Percentiles rank a stretch among this genome's conserved stretches.
These are phyloP conservation scores for Vitis hybrid DNA, from an alignment of 177 flowering plant species.

Conservation along the genomic window DNA sequence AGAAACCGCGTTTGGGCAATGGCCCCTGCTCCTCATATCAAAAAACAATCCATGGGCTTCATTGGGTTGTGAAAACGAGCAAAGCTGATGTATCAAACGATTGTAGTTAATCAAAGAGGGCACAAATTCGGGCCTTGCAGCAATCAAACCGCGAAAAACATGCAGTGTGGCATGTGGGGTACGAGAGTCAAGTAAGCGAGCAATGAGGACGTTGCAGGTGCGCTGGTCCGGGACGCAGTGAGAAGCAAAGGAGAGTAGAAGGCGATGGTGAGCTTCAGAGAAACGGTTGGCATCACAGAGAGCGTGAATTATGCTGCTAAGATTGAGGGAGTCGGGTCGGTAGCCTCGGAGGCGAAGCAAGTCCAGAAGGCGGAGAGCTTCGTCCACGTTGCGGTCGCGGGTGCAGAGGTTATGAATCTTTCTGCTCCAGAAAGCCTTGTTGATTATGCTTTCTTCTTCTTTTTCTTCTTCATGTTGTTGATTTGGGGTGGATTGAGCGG, in stretches of 20 bases:
- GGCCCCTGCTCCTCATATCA: constrained; percentile 63
- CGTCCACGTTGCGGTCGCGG: constrained; percentile 47
- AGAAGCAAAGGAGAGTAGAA: constrained; percentile 42
- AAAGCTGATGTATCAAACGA: constrained; percentile 72
- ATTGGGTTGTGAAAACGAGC: constrained; percentile 24
- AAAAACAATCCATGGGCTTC: constrained; percentile 56
- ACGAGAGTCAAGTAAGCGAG: constrained; percentile 56
- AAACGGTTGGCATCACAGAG: constrained; percentile 68
- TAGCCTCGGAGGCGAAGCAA: constrained; percentile 60
- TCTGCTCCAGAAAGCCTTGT: constrained; percentile 57
- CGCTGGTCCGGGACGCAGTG: constrained; percentile 64
- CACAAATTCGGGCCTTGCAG: constrained; percentile 54
- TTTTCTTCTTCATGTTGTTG: constrained; percentile 1
- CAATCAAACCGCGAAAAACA: constrained; percentile 36
- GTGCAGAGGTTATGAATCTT: constrained; percentile 68
- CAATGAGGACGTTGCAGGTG: constrained; percentile 78
- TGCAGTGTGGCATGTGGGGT: constrained; percentile 38
- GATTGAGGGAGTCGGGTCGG: constrained; percentile 59
- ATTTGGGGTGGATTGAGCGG: too few species aligned
- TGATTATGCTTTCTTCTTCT: constrained; percentile 19
- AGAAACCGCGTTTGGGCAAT: constrained; percentile 56
- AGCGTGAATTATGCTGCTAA: constrained; percentile 72
- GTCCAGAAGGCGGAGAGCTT: constrained; percentile 65
- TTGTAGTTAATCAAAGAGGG: constrained; percentile 73
- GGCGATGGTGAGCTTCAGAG: constrained; percentile 70